Evolutionary conservation across 1,284 basidiomycete species (phyloP), one percentile per base, ranked within the genome.

Genomic region (Marasmius tenuissimus): DNA sequence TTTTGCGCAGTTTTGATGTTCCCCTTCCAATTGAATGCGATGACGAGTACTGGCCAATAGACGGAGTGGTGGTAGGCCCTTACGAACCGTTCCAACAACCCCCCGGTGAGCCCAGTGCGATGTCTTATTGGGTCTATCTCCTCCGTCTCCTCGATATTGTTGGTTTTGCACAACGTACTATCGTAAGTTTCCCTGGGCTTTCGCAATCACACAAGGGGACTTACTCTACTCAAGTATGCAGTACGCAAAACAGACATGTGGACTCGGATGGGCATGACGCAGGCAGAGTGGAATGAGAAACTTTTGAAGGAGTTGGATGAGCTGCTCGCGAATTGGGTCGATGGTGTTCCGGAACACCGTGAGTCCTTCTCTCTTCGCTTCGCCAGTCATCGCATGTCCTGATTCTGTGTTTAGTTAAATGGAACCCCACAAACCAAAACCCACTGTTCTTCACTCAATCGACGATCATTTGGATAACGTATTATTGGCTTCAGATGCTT

Each of bases 281-380:
- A 87, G 16, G 73, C 76, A 4, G 75, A 83, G 52, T 88, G 86
- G 78, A 89, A 91, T 65, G 84, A 89, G 55, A 82, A 85, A 47
- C 84, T 91, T 35, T 88, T 93, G 0, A 84, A 87, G 2, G 89
- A 92, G 65, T 78, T 93, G 6, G 91, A 93, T 72, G 89, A 88
- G 1, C 86, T 87, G 1, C 73, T 93, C 53, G 92, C 92, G 67
- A 83, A 85, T 54, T 93, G 91, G 89, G 84, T 91, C 0, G 89
- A 92, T 62, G 75, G 82, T 1, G 82, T 93, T 1, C 91, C 91
- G 0, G 82, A 85, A 67, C 84, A 88, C 66, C 76, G 80, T 88
- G 75, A 63, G 85, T 70, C 27, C 27, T 27, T 27, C 27, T 27
- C 4, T 27, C 27, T 27, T 4, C 27, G 27, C 4, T 27, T 27